Evolutionary conservation across 2,329 filamentous ascomycete genomes (phyloP).

Genomic region (Venturia nashicola): DNA sequence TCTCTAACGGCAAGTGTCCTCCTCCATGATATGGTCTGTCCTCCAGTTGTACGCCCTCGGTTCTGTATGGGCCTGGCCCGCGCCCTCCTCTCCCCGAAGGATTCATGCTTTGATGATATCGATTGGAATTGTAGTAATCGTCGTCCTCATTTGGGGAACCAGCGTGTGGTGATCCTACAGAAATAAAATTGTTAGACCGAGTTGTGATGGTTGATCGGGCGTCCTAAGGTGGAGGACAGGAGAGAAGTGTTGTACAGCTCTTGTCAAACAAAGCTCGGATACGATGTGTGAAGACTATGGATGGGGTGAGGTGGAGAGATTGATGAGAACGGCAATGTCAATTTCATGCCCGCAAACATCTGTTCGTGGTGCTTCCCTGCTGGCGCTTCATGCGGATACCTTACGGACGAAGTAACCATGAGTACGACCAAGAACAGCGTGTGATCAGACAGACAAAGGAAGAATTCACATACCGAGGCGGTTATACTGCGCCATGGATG

Average conservation of each 20-base stretch:
- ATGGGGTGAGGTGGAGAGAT: neutral
- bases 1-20: conserved; percentile 46
- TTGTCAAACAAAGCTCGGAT: neutral
- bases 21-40: conserved; percentile 55
- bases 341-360: neutral
- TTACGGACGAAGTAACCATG: conserved; percentile 10
- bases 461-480: conserved; percentile 21
- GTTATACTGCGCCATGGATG: conserved; percentile 19
- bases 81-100: conserved; percentile 30
- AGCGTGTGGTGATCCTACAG: conserved; percentile 17
- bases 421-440: conserved; percentile 9
- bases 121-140: conserved; percentile 23
- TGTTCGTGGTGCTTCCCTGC: neutral
- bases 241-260: neutral
- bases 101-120: conserved; percentile 30
- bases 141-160: conserved; percentile 30
- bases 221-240: neutral
- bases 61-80: conserved; percentile 63
- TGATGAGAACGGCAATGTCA: neutral
- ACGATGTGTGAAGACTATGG: neutral
- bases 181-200: neutral
- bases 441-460: neutral
- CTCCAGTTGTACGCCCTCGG: conserved; percentile 70
- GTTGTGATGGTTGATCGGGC: neutral
- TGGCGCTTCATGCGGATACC: neutral